Base-by-base conservation (phyloP, 169 alveolate species). In the Plasmodium cynomolgi region DNA sequence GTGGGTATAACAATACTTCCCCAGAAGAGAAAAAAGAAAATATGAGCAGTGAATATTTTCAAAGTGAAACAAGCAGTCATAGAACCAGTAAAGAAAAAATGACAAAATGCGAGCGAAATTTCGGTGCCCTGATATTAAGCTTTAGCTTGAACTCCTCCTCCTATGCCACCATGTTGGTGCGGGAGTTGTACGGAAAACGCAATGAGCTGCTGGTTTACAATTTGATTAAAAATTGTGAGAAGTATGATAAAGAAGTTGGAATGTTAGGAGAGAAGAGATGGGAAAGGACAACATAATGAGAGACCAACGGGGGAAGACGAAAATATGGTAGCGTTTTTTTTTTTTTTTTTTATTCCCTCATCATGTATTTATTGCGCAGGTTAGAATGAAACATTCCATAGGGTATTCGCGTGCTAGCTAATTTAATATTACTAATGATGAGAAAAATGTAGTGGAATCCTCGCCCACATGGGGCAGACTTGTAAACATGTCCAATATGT, bases 101-200 rank as follows among this genome's bases (percentile, higher is more conserved):
- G 41, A 58, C n/a, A 7, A 54, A 34, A 31, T 68, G 31, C 9
- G 77, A 68, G n/a, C 13, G 37, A 68, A 71, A 80, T 17, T 62
- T 54, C 17, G 75, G 75, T 73, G 95, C 95, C 39, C 73, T 91
- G n/a, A 83, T 91, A 72, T 83, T 91, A 82, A 82, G 85, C 47
- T 91, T 91, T 91, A 81, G 80, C 58, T 47, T 91, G 77, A 81
- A 74, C 37, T 91, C 92, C 37, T 91, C 95, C 17, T 82, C 95
- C 23, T 91, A 91, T 91, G 95, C 95, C 37, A 91, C 92, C 41
- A 91, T 91, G 95, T 41, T 91, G 29, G 47, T 91, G 74, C 82
- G 95, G 44, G 95, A 91, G 75, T 82, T 91, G 23, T 91, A 91
- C 56, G 92, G 95, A 71, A 83, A 91, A 50, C 56, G 39, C 33